These are phyloP conservation scores for Phytophthora pini DNA, from an alignment of 352 stramenopile genomes.

Conservation along the genomic window DNA sequence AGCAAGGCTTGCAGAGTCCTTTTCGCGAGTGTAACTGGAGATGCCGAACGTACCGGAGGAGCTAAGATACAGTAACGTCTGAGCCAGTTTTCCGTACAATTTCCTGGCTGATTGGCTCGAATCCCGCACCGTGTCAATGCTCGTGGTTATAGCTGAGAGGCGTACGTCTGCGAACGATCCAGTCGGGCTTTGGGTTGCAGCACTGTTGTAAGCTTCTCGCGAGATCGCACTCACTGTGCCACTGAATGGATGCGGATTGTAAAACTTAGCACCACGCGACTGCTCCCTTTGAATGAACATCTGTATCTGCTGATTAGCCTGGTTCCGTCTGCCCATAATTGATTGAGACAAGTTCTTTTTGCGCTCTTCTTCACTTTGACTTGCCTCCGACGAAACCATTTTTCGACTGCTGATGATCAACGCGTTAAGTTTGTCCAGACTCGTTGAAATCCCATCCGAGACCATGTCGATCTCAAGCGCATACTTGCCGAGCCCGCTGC, in stretches of 20 bases:
- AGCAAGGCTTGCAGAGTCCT: conserved; percentile 45
- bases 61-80: conserved; percentile 63
- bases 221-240: conserved; percentile 7
- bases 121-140: conserved; percentile 38
- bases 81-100: conserved; percentile 52
- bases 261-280: conserved; percentile 61
- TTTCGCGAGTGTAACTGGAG: conserved; percentile 5
- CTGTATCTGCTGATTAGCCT: conserved; percentile 59
- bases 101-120: conserved; percentile 22
- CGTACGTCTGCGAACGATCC: conserved; percentile 26
- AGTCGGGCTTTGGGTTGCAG: not conserved
- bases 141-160: conserved; percentile 35
- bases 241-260: conserved; percentile 36
- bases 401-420: conserved; percentile 51
- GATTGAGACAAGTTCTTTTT: conserved; percentile 3
- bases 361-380: conserved; percentile 10
- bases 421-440: conserved; percentile 76
- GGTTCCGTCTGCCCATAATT: conserved; percentile 4
- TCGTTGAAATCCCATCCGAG: conserved; percentile 57
- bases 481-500: conserved; percentile 73
- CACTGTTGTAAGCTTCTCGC: not conserved
- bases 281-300: conserved; percentile 62
- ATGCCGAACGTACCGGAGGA: conserved; percentile 29
- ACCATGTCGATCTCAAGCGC: conserved; percentile 72
- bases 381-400: conserved; percentile 25